Base-by-base conservation (phyloP, 2,329 filamentous ascomycete genomes). In the Teratosphaeria destructans region DNA sequence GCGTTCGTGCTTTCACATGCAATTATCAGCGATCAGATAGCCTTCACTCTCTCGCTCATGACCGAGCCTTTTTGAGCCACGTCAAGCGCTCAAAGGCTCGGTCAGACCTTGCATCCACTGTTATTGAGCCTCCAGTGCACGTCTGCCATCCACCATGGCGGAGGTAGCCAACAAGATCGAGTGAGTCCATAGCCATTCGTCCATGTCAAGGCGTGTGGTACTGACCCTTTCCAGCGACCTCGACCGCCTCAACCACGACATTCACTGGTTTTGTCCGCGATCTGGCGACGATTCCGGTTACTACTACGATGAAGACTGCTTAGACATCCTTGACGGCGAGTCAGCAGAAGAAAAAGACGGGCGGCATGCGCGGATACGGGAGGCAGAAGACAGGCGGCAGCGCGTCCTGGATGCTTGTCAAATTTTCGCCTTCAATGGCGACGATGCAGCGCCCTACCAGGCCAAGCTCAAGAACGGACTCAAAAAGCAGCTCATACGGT, bases 221-320 rank as follows among this genome's bases (percentile, higher is more conserved):
- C 34, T 55, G 53, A 37, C 27, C 14, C 11, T 8, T 16, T n/a
- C 34, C 53, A 55, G 34, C 23, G 29, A 63, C 14, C 58, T 67
- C 55, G 64, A 62, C 34, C 58, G 63, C 53, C 64, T 68, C 61
- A 66, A 66, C 57, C 63, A 70, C 47, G 71, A 74, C 4, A 63
- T 74, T 43, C 78, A 81, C 67, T 76, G 78, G 61, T 80, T 80
- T 66, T 81, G 78, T 64, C 78, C 78, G 16, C 74, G 78, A 23
- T 58, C 59, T 10, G 71, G 73, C 12, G 73, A 75, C 49, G 67
- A 72, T 34, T 61, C 62, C 14, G 63, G 65, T 23, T 61, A 71
- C 53, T 78, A 75, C 66, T 78, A 73, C 64, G 75, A 77, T 59
- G 78, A 80, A 68, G 78, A 80, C 60, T 61, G 75, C 34, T 67